These are phyloP conservation scores for Plasmodium ovale DNA, from an alignment of 169 alveolate species.

Conservation along the genomic window DNA sequence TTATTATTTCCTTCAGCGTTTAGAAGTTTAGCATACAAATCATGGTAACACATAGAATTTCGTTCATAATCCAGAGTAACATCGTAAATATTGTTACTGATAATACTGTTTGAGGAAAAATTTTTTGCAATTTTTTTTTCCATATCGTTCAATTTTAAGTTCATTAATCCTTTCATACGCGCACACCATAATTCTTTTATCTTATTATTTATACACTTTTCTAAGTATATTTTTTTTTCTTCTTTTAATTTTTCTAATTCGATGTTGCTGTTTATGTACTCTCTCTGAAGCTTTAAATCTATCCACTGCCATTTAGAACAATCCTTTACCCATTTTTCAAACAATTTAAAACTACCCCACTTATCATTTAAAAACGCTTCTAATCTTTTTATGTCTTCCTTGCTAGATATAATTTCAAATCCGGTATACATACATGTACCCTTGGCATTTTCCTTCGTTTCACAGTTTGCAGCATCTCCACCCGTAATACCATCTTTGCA, in stretches of 20 bases:
- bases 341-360: conserved; percentile 69
- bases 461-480: too few species aligned
- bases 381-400: conserved; percentile 45
- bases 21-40: conserved; percentile 18
- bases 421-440: conserved; percentile 11
- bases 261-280: conserved; percentile 34
- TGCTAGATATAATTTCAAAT: conserved; percentile 51
- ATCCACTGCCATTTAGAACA: conserved; percentile 76
- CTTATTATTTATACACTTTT: conserved; percentile 63
- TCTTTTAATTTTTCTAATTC: conserved; percentile 65
- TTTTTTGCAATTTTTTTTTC: conserved; percentile 46
- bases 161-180: conserved; percentile 72
- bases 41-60: conserved; percentile 62
- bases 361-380: conserved; percentile 50
- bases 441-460: neutral
- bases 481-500: too few species aligned
- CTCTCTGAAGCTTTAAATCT: conserved; percentile 65
- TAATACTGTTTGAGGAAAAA: conserved; percentile 19
- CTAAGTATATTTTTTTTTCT: conserved; percentile 55
- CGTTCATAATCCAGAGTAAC: conserved; percentile 63
- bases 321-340: conserved; percentile 64
- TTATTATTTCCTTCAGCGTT: neutral
- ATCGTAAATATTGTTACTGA: conserved; percentile 30
- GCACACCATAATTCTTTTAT: conserved; percentile 75
- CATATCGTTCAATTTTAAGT: conserved; percentile 27